phyloP scores from a whole-genome alignment of 805 yeast genomes.

The Cyberlindnera mrakii region DNA sequence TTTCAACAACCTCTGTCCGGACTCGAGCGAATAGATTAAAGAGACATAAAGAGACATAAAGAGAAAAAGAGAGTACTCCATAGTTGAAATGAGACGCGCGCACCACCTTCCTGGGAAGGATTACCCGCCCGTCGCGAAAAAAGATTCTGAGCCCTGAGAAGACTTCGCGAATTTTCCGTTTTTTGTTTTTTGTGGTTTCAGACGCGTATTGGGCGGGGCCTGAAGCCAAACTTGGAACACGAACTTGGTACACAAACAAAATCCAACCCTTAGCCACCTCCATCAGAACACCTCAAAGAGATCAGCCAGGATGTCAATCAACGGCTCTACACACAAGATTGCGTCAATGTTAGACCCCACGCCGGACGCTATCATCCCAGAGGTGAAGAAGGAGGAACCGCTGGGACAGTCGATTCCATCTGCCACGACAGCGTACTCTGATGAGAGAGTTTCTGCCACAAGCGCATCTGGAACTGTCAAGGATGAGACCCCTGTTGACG shows the following conservation, averaged over 20 bases:
- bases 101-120: neutral
- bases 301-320: constrained; percentile 2
- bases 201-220: too few species aligned
- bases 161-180: too few species aligned
- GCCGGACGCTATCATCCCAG: neutral
- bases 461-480: neutral
- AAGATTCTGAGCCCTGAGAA: neutral
- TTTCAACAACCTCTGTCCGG: too few species aligned
- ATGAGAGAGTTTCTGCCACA: neutral
- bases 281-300: neutral
- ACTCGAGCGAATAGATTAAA: neutral
- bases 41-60: neutral
- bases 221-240: too few species aligned
- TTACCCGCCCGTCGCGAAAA: constrained; percentile 1
- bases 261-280: too few species aligned
- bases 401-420: constrained; percentile 1
- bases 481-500: too few species aligned
- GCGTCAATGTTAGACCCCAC: constrained; percentile 10
- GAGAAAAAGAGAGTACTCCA: neutral
- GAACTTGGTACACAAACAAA: too few species aligned
- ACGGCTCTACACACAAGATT: constrained; percentile 4
- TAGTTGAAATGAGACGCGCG: too few species aligned
- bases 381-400: neutral
- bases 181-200: too few species aligned
- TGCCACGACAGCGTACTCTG: neutral